A percentile compares a stretch with the other conserved stretches of the same genome.
phyloP scores from a whole-genome alignment of 2,329 filamentous ascomycete species.

The Trichothecium roseum region DNA sequence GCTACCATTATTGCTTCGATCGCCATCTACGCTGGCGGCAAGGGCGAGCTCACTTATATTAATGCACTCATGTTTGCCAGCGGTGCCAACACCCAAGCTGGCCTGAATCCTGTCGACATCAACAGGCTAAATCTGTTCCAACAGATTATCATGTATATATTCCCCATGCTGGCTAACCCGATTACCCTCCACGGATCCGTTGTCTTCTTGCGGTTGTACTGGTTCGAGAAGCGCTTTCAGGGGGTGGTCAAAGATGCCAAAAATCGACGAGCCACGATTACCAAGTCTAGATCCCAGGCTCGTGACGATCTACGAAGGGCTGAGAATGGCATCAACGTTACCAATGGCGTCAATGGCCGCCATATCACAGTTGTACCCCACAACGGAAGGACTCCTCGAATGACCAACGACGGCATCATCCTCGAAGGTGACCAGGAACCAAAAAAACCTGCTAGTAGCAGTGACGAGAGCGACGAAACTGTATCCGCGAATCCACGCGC shows the following conservation, averaged over 20 bases:
- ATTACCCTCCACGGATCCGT: conserved; percentile 79
- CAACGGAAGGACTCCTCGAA: conserved; percentile 41
- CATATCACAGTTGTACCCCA: conserved; percentile 56
- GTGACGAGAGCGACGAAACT: conserved; percentile 27
- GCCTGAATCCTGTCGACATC: conserved; percentile 70
- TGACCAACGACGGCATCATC: conserved; percentile 52
- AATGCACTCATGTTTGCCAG: conserved; percentile 85
- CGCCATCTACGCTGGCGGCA: conserved; percentile 54
- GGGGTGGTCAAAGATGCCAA: conserved; percentile 67
- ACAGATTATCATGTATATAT: conserved; percentile 61
- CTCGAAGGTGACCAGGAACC: conserved; percentile 24
- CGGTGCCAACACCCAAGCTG: conserved; percentile 83
- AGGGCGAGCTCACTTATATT: conserved; percentile 59
- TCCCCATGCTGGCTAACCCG: conserved; percentile 67
- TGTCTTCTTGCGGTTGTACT: conserved; percentile 87
- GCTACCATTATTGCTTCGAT: conserved; percentile 66
- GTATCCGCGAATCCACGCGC: conserved; percentile 9
- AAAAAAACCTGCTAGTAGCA: conserved; percentile 8
- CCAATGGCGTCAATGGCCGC: conserved; percentile 49
- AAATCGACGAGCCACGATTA: conserved; percentile 51
- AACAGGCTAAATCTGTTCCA: conserved; percentile 61
- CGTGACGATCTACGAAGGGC: conserved; percentile 37
- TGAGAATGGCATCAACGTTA: conserved; percentile 25
- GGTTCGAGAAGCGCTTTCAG: conserved; percentile 96
- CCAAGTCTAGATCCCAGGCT: conserved; percentile 47